Percentiles rank a stretch among this genome's conserved stretches.
Conservation (phyloP, 192 early-diverging fungal species). For the Haplosporangium gracile region DNA sequence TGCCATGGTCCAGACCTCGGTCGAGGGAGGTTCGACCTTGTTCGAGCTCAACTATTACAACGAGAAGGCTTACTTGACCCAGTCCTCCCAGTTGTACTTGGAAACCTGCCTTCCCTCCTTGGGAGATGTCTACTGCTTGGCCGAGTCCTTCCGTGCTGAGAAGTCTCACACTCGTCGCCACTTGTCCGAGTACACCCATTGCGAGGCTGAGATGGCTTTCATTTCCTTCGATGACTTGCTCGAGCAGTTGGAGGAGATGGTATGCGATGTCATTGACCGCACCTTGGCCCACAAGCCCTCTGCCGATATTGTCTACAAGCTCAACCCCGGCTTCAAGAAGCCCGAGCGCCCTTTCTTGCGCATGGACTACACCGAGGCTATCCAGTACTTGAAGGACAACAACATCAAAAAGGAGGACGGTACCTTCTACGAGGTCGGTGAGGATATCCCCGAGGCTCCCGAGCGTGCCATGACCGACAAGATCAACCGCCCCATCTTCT, state of each 20-base stretch:
- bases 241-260: constrained; percentile 89
- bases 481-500: constrained; percentile 94
- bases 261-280: constrained; percentile 84
- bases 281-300: constrained; percentile 83
- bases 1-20: constrained; percentile 99
- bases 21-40: constrained; percentile 97
- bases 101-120: constrained; percentile 96
- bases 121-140: constrained; percentile 96
- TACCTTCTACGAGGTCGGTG: constrained; percentile 93
- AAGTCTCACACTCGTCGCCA: constrained; percentile 97
- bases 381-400: constrained; percentile 92
- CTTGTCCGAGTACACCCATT: constrained; percentile 95
- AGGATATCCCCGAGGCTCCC: constrained; percentile 98
- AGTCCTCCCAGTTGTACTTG: constrained; percentile 98
- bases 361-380: constrained; percentile 97
- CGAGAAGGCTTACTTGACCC: constrained; percentile 96
- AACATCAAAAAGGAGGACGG: constrained; percentile 93
- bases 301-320: constrained; percentile 82
- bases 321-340: constrained; percentile 91
- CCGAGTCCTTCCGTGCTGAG: constrained; percentile 98
- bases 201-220: constrained; percentile 97
- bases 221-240: constrained; percentile 94
- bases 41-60: constrained; percentile 98
- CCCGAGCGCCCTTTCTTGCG: constrained; percentile 91
- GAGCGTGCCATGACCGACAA: constrained; percentile 99